These are phyloP conservation scores for Leishmania aethiopica DNA, from an alignment of 208 protist genomes.

Conservation along the genomic window DNA sequence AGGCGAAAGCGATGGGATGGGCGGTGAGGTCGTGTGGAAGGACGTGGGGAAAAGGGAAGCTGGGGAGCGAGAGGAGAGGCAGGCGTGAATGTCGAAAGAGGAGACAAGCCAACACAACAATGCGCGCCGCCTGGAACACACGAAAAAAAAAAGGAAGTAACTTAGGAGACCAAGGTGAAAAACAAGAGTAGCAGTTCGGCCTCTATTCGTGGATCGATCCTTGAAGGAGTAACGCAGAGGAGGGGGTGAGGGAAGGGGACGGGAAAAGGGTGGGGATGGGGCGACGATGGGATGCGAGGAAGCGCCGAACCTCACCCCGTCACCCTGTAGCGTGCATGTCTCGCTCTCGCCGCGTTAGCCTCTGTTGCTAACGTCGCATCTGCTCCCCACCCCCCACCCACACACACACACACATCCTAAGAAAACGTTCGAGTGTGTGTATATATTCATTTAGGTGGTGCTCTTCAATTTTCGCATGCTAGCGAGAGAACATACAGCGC, in stretches of 20 bases:
- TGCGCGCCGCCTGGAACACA: background rate
- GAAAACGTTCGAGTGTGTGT: background rate
- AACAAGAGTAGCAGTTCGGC: background rate
- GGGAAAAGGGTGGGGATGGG: background rate
- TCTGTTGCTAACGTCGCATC: constrained; percentile 7
- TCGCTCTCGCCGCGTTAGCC: constrained; percentile 12
- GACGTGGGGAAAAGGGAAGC: background rate
- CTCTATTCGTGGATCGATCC: background rate
- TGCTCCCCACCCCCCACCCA: background rate
- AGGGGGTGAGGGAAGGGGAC: background rate
- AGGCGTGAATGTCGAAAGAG: background rate
- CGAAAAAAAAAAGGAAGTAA: background rate
- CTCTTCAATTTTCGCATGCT: background rate
- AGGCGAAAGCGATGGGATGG: background rate
- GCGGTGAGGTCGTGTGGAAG: background rate
- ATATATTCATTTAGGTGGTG: background rate
- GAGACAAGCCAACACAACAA: background rate
- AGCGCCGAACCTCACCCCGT: background rate
- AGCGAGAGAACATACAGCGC: background rate
- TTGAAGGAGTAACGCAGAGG: background rate
- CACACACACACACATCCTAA: background rate
- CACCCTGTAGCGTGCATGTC: background rate
- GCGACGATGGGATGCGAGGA: background rate
- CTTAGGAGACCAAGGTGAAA: background rate
- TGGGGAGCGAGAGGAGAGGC: background rate